Evolutionary conservation across 305 asterid species (phyloP).

Genomic region (Rubia peregrina): DNA sequence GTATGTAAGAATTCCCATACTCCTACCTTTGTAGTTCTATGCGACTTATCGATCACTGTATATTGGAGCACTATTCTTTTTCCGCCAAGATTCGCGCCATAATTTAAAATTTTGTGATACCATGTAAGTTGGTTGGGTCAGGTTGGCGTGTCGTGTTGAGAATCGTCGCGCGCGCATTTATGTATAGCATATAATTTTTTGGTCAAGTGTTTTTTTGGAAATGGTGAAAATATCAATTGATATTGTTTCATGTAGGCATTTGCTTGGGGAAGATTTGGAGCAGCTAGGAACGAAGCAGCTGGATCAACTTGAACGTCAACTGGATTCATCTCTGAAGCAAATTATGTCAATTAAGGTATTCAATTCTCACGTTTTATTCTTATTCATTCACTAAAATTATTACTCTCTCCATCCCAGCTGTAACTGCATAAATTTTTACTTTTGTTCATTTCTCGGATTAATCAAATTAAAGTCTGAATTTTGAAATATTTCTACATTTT

Average conservation of each 20-base stretch:
- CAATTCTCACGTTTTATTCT: background rate
- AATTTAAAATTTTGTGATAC: no score
- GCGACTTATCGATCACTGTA: no score
- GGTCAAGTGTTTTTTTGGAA: background rate
- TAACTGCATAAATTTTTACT: no score
- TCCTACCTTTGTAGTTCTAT: accelerated
- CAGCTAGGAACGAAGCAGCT: conserved; percentile 39
- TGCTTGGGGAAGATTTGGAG: conserved; percentile 56
- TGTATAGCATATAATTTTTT: no score
- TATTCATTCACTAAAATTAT: background rate
- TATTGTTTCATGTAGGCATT: conserved; percentile 30
- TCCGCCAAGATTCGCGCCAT: no score
- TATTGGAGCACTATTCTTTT: no score
- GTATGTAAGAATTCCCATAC: no score
- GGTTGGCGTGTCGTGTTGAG: no score
- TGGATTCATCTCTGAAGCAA: conserved; percentile 46
- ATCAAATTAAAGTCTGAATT: background rate
- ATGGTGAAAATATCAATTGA: background rate
- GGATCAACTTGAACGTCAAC: conserved; percentile 47
- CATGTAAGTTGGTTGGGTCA: no score
- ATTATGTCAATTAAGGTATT: conserved; percentile 45
- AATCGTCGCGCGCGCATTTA: no score
- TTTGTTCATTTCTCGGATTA: no score
- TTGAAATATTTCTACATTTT: background rate
- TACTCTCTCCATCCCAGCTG: no score